Evolutionary conservation across 73 alveolate species (phyloP).

Genomic region (Tetrahymena malaccensis): DNA sequence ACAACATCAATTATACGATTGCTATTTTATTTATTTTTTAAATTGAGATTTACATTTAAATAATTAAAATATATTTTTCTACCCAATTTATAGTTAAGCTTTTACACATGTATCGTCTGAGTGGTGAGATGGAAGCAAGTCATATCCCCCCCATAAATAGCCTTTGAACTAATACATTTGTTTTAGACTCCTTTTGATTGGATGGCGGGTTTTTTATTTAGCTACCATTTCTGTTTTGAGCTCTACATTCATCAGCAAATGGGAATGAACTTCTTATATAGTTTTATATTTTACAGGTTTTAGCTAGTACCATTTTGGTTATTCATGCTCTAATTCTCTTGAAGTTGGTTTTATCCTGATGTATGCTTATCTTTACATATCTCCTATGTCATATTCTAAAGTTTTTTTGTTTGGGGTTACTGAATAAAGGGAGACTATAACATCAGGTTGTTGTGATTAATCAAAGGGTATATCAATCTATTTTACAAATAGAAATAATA

Average conservation of each 20-base stretch:
- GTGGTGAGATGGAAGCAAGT: constrained; percentile 12
- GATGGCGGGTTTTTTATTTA: neutral
- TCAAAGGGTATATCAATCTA: constrained; percentile 64
- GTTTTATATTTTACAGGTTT: constrained; percentile 23
- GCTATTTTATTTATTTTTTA: neutral
- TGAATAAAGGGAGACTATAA: constrained; percentile 60
- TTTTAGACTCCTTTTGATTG: constrained; percentile 10
- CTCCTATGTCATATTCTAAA: neutral
- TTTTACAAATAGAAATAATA: neutral
- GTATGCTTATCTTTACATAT: constrained; percentile 30
- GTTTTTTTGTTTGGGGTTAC: constrained; percentile 10
- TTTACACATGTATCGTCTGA: constrained; percentile 6
- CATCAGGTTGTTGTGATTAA: constrained; percentile 69
- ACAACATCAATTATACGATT: neutral
- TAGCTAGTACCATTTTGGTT: constrained; percentile 40
- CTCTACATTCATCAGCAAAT: constrained; percentile 14
- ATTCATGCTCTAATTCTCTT: constrained; percentile 17
- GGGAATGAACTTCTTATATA: constrained; percentile 27
- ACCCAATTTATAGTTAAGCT: constrained; percentile 16
- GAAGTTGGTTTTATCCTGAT: constrained; percentile 8
- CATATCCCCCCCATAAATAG: constrained; percentile 37
- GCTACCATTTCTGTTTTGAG: constrained; percentile 12
- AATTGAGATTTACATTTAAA: neutral
- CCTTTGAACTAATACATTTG: constrained; percentile 5
- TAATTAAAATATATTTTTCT: constrained; percentile 7